These are phyloP conservation scores for Eragrostis nindensis DNA, from an alignment of 176 grass and related monocot species.

Conservation along the genomic window DNA sequence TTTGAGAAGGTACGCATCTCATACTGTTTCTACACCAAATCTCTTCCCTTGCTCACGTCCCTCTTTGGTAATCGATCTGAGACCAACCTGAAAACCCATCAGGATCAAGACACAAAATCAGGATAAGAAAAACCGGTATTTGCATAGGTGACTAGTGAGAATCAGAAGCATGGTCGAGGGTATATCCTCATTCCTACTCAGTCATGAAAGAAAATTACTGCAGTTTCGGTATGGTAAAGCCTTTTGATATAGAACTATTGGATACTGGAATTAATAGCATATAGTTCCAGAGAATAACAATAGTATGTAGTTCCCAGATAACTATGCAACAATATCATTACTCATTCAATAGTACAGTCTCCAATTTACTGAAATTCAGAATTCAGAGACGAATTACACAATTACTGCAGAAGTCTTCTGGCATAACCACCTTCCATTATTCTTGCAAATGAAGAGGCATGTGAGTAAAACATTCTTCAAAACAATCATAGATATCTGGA, in stretches of 20 bases:
- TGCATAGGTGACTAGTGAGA: not conserved
- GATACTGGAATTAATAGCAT: not conserved
- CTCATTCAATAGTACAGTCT: not conserved
- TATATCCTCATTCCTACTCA: not conserved
- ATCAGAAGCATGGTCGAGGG: not conserved
- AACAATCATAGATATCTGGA: slow-evolving; percentile 95
- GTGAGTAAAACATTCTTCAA: slow-evolving; percentile 94
- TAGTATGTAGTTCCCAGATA: not conserved
- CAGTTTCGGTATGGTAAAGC: not conserved
- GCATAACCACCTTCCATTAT: slow-evolving; percentile 99
- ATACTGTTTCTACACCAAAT: slow-evolving; percentile 93
- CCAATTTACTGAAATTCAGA: not conserved
- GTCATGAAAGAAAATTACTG: not conserved
- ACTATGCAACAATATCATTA: not conserved
- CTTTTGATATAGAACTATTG: not conserved
- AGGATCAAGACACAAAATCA: not conserved
- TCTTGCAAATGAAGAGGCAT: slow-evolving; percentile 97
- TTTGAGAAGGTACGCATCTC: slow-evolving; percentile 95
- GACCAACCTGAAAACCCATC: slow-evolving; percentile 68
- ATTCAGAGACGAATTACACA: not conserved
- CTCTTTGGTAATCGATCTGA: slow-evolving; percentile 94
- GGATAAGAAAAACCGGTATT: not conserved
- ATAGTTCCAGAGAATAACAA: too few relatives aligned
- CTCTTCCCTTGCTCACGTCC: slow-evolving; percentile 93
- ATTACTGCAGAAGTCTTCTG: slow-evolving; percentile 84